Evolutionary conservation across 1,284 basidiomycete genomes (phyloP), one percentile per base, ranked within the genome.

Genomic region (Puccinia horiana): DNA sequence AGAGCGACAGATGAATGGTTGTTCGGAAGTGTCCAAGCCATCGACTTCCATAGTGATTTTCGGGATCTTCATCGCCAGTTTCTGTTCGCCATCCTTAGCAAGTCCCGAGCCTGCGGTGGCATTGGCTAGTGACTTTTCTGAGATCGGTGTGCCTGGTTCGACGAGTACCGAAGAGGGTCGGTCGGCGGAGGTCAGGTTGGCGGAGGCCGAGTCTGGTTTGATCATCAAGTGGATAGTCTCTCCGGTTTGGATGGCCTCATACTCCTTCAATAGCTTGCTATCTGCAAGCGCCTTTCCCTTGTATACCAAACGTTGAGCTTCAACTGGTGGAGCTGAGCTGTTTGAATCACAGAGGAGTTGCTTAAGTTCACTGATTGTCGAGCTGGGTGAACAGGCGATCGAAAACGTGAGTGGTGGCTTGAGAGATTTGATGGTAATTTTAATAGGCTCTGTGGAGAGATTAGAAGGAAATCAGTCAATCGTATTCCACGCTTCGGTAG

Each of bases 271-370:
- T 8, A 98, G 90, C 87, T 95, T 95, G 56, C 88, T 89, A 88
- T 96, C 95, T 35, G 91, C 91, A 83, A 97, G 90, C 0, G 93
- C 94, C 87, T 98, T 98, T 82, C 95, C 95, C 87, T 95, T 96
- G 82, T 96, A 89, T 12, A 98, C 89, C 9, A 96, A 90, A 1
- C 95, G 90, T 87, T 96, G 94, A 29, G 90, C 89, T 85, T 92
- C 90, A 72, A 92, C 91, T 11, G 92, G 90, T 0, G 93, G 92
- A 0, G 88, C 88, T 4, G 87, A 87, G 1, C 91, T 89, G 23
- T 87, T 84, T 79, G 91, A 89, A 0, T 90, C 86, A 23, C 92
- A 90, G 82, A 94, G 91, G 83, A 90, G 90, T 1, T 89, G 85
- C 87, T 97, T 98, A 86, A 96, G 91, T 79, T 91, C 87, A 52